Evolutionary conservation across 2,329 filamentous ascomycete species (phyloP).

Genomic region (Pseudonectria foliicola): DNA sequence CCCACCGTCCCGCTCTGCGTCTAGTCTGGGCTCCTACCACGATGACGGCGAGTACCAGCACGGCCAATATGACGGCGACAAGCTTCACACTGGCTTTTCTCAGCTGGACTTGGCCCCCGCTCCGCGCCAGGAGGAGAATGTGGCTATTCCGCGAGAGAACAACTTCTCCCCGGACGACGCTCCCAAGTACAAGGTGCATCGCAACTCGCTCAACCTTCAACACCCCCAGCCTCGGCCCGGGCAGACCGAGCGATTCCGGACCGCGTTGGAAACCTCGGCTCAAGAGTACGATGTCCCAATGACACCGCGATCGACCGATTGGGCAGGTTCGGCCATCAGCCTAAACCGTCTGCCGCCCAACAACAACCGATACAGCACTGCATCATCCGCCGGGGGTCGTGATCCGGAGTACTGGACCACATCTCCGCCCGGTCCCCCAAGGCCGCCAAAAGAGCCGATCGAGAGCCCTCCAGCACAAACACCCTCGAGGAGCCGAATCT

Average conservation of each 20-base stretch:
- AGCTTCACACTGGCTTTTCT: slow-evolving; percentile 50
- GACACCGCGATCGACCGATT: slow-evolving; percentile 55
- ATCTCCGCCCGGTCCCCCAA: slow-evolving; percentile 42
- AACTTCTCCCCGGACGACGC: slow-evolving; percentile 59
- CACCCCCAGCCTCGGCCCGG: slow-evolving; percentile 73
- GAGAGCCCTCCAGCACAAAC: slow-evolving; percentile 35
- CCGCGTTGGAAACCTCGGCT: slow-evolving; percentile 65
- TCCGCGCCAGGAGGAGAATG: slow-evolving; percentile 18
- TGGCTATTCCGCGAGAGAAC: slow-evolving; percentile 37
- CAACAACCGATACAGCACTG: slow-evolving; percentile 42
- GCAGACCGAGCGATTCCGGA: slow-evolving; percentile 67
- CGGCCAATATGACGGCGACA: slow-evolving; percentile 53
- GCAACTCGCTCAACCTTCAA: slow-evolving; percentile 71
- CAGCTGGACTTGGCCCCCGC: slow-evolving; percentile 38
- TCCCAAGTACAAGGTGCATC: slow-evolving; percentile 75
- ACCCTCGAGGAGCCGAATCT: slow-evolving; percentile 41
- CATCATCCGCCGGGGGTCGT: slow-evolving; percentile 27
- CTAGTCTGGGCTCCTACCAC: slow-evolving; percentile 62
- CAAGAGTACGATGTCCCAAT: slow-evolving; percentile 56
- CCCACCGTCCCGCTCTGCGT: slow-evolving; percentile 66
- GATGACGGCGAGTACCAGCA: slow-evolving; percentile 48
- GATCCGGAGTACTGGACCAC: slow-evolving; percentile 39
- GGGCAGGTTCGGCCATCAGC: slow-evolving; percentile 54
- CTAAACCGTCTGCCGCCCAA: slow-evolving; percentile 45
- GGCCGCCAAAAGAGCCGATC: slow-evolving; percentile 57